Evolutionary conservation across 805 yeast genomes (phyloP), one percentile per base, ranked within the genome.

Genomic region (Candida tallmaniae): DNA sequence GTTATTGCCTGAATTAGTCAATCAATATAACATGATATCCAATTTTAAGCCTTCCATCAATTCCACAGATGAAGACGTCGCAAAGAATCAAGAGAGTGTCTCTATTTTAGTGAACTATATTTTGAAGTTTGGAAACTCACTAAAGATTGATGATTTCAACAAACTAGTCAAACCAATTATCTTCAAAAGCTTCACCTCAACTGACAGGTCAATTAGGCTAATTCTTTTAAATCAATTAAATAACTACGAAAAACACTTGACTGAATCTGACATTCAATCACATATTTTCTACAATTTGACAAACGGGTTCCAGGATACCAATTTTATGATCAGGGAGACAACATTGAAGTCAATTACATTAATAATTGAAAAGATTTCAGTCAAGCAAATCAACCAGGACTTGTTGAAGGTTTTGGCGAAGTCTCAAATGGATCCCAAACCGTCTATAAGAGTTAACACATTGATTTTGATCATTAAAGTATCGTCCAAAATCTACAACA

Each of bases 241-340:
- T 0, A 54, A 62, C 11, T 76, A 74, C 40, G 64, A 77, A 18
- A 63, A 62, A 1, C 56, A 56, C 23, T 54, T 87, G 15, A 65
- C 76, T 2, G 76, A 75, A 25, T 58, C 71, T 28, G 86, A 82
- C 20, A 73, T 89, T 4, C 81, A 81, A 43, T 78, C 73, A 44
- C 78, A 74, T 44, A 70, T 93, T 1, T 86, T 84, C 54, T 74
- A 76, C 7, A 71, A 72, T 31, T 67, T 84, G 47, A 60, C 80
- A n/a, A 77, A 82, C 12, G 97, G 98, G 0, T 83, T 90, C 48
- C 76, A 80, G 22, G 98, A 90, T 54, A 76, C 93, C 1, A 89
- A 86, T 52, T 73, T 79, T 3, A 70, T 80, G n/a, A 76, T 90
- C 26, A 67, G 97, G 42, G 83, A 83, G 44, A 85, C 80, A 34